Evolutionary conservation across 352 stramenopile genomes (phyloP).

Genomic region (Saprolegnia parasitica): DNA sequence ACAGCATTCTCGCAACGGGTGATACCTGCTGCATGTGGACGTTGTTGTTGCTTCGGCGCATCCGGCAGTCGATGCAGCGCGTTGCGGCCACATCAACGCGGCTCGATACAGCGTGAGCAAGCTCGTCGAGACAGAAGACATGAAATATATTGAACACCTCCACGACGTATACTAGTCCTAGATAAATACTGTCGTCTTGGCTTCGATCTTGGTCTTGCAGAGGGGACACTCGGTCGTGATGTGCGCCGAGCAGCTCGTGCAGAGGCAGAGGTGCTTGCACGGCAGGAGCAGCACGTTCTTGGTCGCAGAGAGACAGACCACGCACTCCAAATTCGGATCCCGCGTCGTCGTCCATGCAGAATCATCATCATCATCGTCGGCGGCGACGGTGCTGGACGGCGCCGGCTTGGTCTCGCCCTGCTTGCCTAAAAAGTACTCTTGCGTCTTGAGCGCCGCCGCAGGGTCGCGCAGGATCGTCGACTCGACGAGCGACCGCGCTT

Average conservation of each 20-base stretch:
- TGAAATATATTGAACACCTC: too few species aligned
- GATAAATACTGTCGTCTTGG: conserved; percentile 25
- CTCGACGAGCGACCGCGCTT: conserved; percentile 24
- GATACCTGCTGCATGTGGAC: too few species aligned
- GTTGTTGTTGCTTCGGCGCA: too few species aligned
- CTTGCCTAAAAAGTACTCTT: conserved; percentile 23
- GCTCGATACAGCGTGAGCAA: background rate
- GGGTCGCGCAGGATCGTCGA: conserved; percentile 21
- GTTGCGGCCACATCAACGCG: too few species aligned
- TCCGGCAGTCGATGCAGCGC: background rate
- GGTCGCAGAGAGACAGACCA: conserved; percentile 74
- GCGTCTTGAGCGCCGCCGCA: conserved; percentile 15
- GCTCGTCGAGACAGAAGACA: too few species aligned
- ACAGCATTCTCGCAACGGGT: too few species aligned
- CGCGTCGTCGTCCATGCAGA: background rate
- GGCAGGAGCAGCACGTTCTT: conserved; percentile 80
- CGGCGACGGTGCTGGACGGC: background rate
- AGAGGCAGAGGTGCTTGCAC: conserved; percentile 77
- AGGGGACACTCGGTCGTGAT: conserved; percentile 77
- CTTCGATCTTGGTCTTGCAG: conserved; percentile 71
- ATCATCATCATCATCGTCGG: background rate
- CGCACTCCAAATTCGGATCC: conserved; percentile 37
- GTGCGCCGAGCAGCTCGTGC: conserved; percentile 57
- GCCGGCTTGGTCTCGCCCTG: background rate
- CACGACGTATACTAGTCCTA: too few species aligned